phyloP scores from a whole-genome alignment of 2,329 filamentous ascomycete species.

The Penicillium sclerotigenum region DNA sequence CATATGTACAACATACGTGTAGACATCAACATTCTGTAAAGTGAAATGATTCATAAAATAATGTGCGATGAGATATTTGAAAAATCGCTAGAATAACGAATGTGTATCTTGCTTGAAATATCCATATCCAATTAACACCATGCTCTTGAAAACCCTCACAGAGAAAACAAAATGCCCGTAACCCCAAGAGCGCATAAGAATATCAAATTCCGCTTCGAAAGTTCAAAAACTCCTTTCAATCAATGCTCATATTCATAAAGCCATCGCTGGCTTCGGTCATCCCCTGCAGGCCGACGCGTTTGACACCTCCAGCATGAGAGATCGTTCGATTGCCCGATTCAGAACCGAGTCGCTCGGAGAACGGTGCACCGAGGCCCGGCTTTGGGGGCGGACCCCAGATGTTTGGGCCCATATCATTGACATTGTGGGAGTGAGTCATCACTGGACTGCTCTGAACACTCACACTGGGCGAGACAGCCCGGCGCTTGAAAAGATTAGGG shows the following conservation, averaged over 20 bases:
- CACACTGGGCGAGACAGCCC: conserved; percentile 87
- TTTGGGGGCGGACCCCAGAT: conserved; percentile 71
- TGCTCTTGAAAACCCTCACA: neutral
- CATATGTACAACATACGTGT: neutral
- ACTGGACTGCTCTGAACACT: conserved; percentile 88
- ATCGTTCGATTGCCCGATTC: conserved; percentile 52
- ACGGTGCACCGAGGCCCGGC: conserved; percentile 53
- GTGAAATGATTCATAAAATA: neutral
- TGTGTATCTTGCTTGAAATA: conserved; percentile 7
- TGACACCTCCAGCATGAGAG: conserved; percentile 42
- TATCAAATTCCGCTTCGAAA: neutral
- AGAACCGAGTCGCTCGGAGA: conserved; percentile 49
- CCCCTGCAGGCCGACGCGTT: conserved; percentile 77
- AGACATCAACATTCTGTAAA: neutral
- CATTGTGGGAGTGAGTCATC: conserved; percentile 73
- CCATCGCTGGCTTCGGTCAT: conserved; percentile 96
- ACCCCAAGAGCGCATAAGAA: neutral
- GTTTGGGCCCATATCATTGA: conserved; percentile 58
- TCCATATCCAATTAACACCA: neutral
- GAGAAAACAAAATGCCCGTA: neutral
- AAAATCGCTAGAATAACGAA: conserved; percentile 9
- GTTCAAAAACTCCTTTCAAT: conserved; percentile 47
- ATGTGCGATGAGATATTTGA: conserved; percentile 10
- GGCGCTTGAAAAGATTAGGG: conserved; percentile 79
- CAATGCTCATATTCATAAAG: conserved; percentile 95